These are phyloP conservation scores for Apostasia ramifera DNA, from an alignment of 106 monocot species.

Conservation along the genomic window DNA sequence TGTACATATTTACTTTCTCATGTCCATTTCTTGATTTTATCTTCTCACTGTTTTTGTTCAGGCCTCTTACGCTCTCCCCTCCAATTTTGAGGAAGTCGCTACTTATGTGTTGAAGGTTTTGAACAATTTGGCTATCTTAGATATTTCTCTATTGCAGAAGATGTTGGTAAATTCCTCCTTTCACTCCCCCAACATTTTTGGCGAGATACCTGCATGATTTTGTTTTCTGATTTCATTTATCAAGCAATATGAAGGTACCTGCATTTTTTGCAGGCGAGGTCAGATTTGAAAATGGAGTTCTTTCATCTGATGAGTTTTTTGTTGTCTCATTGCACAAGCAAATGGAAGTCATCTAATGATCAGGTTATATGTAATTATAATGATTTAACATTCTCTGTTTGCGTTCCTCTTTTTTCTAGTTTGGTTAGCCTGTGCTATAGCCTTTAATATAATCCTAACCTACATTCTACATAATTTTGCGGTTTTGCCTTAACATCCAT, in stretches of 20 bases:
- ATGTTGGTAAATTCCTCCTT: constrained; percentile 61
- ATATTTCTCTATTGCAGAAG: constrained; percentile 67
- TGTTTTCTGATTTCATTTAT: no score
- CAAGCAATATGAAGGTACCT: not conserved
- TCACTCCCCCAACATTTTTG: not conserved
- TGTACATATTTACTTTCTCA: no score
- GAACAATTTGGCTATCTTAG: constrained; percentile 82
- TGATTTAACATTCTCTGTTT: no score
- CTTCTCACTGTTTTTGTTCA: constrained; percentile 19
- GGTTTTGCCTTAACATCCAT: no score
- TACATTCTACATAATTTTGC: no score
- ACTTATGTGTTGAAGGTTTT: constrained; percentile 89
- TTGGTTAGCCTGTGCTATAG: no score
- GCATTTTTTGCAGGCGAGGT: constrained; percentile 47
- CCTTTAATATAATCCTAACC: no score
- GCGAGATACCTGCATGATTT: not conserved
- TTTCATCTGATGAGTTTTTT: constrained; percentile 98
- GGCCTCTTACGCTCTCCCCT: constrained; percentile 69
- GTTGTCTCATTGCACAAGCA: constrained; percentile 81
- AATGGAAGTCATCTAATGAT: constrained; percentile 84
- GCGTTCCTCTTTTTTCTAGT: no score
- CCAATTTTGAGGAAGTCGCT: constrained; percentile 96
- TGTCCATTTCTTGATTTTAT: no score
- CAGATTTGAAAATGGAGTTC: constrained; percentile 96
- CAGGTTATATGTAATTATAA: constrained; percentile 41